A percentile compares a stretch with the other conserved stretches of the same genome.
phyloP scores from a whole-genome alignment of 495 filamentous ascomycete species.

The Lichina pygmaea region DNA sequence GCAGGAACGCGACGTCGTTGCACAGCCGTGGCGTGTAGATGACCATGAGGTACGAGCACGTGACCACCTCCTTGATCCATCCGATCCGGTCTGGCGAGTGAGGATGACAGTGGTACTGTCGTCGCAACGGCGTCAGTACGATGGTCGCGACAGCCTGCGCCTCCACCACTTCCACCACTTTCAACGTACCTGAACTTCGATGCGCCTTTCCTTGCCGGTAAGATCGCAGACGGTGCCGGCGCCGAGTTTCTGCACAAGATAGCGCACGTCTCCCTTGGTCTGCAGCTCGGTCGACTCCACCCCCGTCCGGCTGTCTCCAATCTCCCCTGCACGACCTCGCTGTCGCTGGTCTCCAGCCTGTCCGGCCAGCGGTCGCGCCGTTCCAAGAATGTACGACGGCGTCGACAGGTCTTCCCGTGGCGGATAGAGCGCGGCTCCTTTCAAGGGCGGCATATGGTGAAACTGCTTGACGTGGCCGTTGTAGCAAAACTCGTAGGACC shows the following conservation, averaged over 20 bases:
- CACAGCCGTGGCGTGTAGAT: constrained; percentile 84
- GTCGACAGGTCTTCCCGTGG: constrained; percentile 49
- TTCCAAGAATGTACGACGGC: constrained; percentile 55
- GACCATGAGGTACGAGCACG: constrained; percentile 85
- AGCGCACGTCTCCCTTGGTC: constrained; percentile 58
- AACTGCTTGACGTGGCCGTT: constrained; percentile 72
- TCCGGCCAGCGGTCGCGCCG: background rate
- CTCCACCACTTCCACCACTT: background rate
- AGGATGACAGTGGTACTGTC: constrained; percentile 72
- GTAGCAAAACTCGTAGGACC: constrained; percentile 94
- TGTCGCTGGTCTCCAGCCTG: constrained; percentile 13
- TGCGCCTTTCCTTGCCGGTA: constrained; percentile 55
- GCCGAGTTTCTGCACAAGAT: constrained; percentile 66
- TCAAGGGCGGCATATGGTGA: constrained; percentile 46
- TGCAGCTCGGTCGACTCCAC: constrained; percentile 37
- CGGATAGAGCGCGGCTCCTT: constrained; percentile 37
- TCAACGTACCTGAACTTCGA: constrained; percentile 41
- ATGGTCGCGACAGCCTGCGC: too few species aligned
- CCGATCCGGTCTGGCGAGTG: constrained; percentile 59
- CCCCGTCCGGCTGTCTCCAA: constrained; percentile 2
- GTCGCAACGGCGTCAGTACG: background rate
- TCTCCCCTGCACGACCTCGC: constrained; percentile 6
- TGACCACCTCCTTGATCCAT: constrained; percentile 85
- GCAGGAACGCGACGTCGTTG: constrained; percentile 74
- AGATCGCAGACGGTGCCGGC: constrained; percentile 82